Conservation (phyloP, 805 yeast genomes). For the Metschnikowia vanudenii region DNA sequence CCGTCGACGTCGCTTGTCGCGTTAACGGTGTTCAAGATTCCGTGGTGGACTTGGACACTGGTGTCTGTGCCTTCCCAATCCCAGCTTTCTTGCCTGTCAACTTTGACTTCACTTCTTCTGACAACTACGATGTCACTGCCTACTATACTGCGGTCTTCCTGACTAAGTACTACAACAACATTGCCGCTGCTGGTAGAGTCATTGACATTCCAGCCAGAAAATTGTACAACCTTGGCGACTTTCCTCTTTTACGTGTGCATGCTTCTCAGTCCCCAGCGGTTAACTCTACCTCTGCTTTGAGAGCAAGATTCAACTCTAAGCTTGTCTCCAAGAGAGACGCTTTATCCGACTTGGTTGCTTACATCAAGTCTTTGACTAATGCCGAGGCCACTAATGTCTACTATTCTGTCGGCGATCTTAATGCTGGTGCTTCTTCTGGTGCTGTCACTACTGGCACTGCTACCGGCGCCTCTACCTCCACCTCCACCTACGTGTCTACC, state of each 20-base stretch:
- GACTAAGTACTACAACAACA: slow-evolving; percentile 34
- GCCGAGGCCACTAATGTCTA: slow-evolving; percentile 17
- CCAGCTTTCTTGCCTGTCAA: slow-evolving; percentile 28
- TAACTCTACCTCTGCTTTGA: slow-evolving; percentile 42
- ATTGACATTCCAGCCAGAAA: slow-evolving; percentile 33
- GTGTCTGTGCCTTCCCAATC: slow-evolving; percentile 37
- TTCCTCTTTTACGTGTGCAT: slow-evolving; percentile 32
- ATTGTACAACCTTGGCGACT: slow-evolving; percentile 24
- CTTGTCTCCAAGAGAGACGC: slow-evolving; percentile 35
- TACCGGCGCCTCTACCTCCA: neutral
- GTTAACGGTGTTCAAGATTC: slow-evolving; percentile 34
- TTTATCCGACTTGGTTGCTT: slow-evolving; percentile 23
- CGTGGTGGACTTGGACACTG: slow-evolving; percentile 41
- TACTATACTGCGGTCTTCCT: slow-evolving; percentile 31
- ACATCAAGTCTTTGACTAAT: slow-evolving; percentile 28
- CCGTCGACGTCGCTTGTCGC: slow-evolving; percentile 37
- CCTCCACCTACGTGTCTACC: slow-evolving; percentile 12
- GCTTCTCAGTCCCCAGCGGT: slow-evolving; percentile 27
- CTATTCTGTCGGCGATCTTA: slow-evolving; percentile 15
- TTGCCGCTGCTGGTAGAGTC: slow-evolving; percentile 29
- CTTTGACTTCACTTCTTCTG: slow-evolving; percentile 27
- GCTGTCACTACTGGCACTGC: neutral
- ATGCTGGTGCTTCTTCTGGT: slow-evolving; percentile 15
- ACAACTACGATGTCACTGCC: slow-evolving; percentile 35
- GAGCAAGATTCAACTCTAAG: slow-evolving; percentile 32